Base-by-base conservation (phyloP, 164 flowering plant genomes). In the Aristolochia contorta region DNA sequence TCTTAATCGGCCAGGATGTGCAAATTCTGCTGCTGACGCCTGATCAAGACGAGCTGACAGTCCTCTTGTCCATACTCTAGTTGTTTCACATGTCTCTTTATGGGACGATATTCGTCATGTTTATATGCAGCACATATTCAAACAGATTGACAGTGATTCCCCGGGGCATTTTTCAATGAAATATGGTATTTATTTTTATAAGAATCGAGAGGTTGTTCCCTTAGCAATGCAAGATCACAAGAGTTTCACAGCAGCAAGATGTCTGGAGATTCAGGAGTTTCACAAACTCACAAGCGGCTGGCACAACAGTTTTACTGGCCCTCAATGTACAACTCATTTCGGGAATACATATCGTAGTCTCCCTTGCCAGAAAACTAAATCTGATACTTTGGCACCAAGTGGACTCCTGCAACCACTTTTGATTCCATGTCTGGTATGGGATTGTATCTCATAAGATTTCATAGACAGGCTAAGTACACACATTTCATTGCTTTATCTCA, bases 361-460 rank as follows among this genome's bases (percentile, higher is more conserved):
- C 5, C 5, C 47, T 0, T 65, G 60, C 13, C 64, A 71, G 19
- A 22, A 21, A 6, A n/a, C 43, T 1, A 43, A 25, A n/a, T 6
- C 5, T 0, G 65, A 65, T 21, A 2, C 22, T 1, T 7, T 12
- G 1, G 16, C 41, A 2, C 48, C 56, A 1, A 57, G n/a, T 0
- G 69, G 64, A 0, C 30, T 69, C 0, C 27, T 68, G 0, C 72
- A 72, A 16, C 67, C 75, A 0, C 21, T 65, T 0, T 64, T 57
- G 0, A 61, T 72, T 51, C 70, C 67, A 0, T 4, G 2, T 0
- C 32, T 18, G 19, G 54, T 58, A 9, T 68, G 70, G 69, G 47
- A 55, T 5, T 60, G 65, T 2, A 57, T 72, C 0, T 12, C 20
- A 0, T 22, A 68, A 49, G 67, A 69, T 32, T 72, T 68, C 16